Evolutionary conservation across 176 grass and related monocot species (phyloP).

Genomic region (Eremochloa ophiuroides): DNA sequence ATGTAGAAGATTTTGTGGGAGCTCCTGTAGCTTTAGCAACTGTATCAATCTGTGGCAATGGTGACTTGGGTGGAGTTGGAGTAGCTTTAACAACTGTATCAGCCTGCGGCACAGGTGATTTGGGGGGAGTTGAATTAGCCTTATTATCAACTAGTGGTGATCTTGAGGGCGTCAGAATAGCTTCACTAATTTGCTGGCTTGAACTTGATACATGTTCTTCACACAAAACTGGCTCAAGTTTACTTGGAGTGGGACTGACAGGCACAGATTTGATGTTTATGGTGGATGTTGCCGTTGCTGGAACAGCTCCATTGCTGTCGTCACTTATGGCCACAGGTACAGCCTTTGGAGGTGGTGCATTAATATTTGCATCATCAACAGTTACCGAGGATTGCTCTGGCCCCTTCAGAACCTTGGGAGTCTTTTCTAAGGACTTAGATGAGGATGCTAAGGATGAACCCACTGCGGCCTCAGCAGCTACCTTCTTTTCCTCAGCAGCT

Average conservation of each 20-base stretch:
- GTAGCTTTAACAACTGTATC: constrained; percentile 37
- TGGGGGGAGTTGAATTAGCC: constrained; percentile 15
- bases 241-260: constrained; percentile 16
- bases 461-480: constrained; percentile 32
- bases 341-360: constrained; percentile 12
- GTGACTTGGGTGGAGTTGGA: constrained; percentile 19
- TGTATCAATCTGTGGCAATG: constrained; percentile 30
- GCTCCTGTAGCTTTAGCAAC: constrained; percentile 21
- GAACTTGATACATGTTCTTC: constrained; percentile 35
- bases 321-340: constrained; percentile 11
- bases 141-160: constrained; percentile 27
- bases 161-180: constrained; percentile 8
- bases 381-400: constrained; percentile 25
- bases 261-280: constrained; percentile 28
- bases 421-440: constrained; percentile 48
- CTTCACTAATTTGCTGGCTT: constrained; percentile 26
- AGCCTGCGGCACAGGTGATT: constrained; percentile 29
- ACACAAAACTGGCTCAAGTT: constrained; percentile 21
- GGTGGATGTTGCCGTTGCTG: constrained; percentile 12
- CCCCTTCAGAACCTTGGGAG: constrained; percentile 17
- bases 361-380: constrained; percentile 12
- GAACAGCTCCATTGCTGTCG: constrained; percentile 3
- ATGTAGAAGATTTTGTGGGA: constrained; percentile 11
- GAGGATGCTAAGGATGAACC: constrained; percentile 31
- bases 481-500: constrained; percentile 54